These are phyloP conservation scores for Phlyctochytrium bullatum DNA, from an alignment of 192 early-diverging fungal genomes.

Conservation along the genomic window DNA sequence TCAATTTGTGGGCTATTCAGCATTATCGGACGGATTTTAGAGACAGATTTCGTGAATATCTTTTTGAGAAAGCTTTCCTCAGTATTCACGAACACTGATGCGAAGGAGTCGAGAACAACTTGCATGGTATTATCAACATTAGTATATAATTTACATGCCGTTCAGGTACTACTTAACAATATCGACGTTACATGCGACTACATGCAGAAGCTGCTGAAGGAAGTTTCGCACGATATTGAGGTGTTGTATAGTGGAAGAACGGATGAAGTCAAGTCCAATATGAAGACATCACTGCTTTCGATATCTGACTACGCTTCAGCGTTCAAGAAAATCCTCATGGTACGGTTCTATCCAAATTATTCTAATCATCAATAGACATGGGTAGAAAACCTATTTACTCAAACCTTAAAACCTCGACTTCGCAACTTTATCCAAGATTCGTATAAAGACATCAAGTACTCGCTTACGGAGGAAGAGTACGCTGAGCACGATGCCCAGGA, in stretches of 20 bases:
- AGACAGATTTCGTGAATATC: slow-evolving; percentile 64
- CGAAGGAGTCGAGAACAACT: slow-evolving; percentile 53
- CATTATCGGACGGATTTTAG: slow-evolving; percentile 60
- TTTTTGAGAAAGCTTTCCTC: slow-evolving; percentile 59
- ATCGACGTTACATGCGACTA: slow-evolving; percentile 82
- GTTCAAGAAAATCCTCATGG: slow-evolving; percentile 66
- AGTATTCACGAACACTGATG: slow-evolving; percentile 49
- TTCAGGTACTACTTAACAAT: slow-evolving; percentile 82
- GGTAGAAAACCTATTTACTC: slow-evolving; percentile 80
- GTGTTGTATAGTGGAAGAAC: slow-evolving; percentile 36
- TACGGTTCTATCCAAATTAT: slow-evolving; percentile 21
- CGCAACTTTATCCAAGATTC: slow-evolving; percentile 70
- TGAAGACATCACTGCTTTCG: slow-evolving; percentile 55
- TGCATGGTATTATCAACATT: slow-evolving; percentile 57
- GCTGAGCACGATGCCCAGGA: slow-evolving; percentile 67
- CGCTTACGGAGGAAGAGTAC: slow-evolving; percentile 90
- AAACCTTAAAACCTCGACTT: slow-evolving; percentile 77
- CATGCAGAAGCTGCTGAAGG: slow-evolving; percentile 66
- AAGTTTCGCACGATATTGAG: slow-evolving; percentile 59
- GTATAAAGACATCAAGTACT: slow-evolving; percentile 84
- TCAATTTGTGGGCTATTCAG: slow-evolving; percentile 70
- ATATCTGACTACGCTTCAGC: slow-evolving; percentile 58
- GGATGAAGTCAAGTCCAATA: slow-evolving; percentile 53
- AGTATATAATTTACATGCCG: background rate
- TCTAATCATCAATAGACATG: slow-evolving; percentile 41